These are phyloP conservation scores for Adansonia gregorii DNA, from an alignment of 441 rosid species.

Conservation along the genomic window DNA sequence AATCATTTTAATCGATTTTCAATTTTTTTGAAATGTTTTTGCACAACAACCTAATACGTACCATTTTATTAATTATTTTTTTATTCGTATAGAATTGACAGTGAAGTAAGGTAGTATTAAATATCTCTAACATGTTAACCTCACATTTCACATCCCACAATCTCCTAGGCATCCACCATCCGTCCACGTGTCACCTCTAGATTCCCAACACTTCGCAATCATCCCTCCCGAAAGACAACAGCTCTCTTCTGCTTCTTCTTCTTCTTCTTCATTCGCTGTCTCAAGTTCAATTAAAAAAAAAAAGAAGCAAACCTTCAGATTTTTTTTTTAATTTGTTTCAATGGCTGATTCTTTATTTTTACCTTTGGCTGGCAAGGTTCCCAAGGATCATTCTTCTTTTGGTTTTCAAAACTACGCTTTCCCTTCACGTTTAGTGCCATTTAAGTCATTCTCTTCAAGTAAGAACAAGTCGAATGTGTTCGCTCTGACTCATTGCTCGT, in stretches of 20 bases:
- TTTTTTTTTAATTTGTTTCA: background rate
- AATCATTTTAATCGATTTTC: no score
- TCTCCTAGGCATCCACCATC: background rate
- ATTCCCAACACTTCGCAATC: background rate
- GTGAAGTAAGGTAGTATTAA: background rate
- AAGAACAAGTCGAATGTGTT: background rate
- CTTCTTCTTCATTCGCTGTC: background rate
- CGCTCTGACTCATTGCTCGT: constrained; percentile 16
- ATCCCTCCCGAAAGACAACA: background rate
- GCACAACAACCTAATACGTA: no score
- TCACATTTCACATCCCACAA: background rate
- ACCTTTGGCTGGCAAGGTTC: background rate
- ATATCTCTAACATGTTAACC: background rate
- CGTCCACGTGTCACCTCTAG: constrained; percentile 11
- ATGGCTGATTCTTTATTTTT: constrained; percentile 23
- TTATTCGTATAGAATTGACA: no score
- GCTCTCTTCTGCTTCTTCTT: background rate
- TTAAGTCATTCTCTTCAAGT: background rate
- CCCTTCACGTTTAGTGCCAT: constrained; percentile 15
- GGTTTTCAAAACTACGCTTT: background rate
- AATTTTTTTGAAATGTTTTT: no score
- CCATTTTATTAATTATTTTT: no score
- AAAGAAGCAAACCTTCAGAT: no score
- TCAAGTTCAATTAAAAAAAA: background rate
- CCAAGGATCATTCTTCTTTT: background rate